Evolutionary conservation across 805 yeast genomes (phyloP), one percentile per base, ranked within the genome.

Genomic region (Komagataella populi): DNA sequence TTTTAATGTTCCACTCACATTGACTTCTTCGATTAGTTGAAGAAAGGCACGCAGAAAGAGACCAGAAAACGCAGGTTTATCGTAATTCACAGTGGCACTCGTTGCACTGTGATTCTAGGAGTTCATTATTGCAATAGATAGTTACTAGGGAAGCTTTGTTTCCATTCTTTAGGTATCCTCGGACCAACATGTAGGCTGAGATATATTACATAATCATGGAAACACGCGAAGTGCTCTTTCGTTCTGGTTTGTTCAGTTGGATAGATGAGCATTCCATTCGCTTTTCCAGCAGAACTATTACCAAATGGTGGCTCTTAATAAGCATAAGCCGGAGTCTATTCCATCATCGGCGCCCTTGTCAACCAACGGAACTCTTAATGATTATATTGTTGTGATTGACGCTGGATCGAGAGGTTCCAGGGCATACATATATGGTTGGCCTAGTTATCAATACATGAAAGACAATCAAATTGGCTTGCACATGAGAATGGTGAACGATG

Each of bases 331-430:
- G 14, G 14, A n/a, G 5, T 39, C 16, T 14, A 4, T 39, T 39
- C 16, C 16, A 44, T 4, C 6, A 14, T 59, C 6, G 74, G 74
- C 2, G 71, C 73, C 0, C 55, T 73, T 2, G 60, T 60, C 24
- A 71, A 73, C 50, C 57, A 60, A 70, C 1, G 76, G 75, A 2
- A 62, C 73, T 1, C 83, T 84, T 0, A 77, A 75, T 53, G 80
- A 81, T 60, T 81, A 80, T 59, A 74, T 81, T 2, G 71, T 81
- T 2, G 70, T 81, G 4, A 73, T 81, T 2, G 87, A 81, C 61
- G 77, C 85, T 1, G 87, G 87, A 0, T 79, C 85, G 2, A 78
- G 73, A 52, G 87, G 87, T 0, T 75, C 84, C 0, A 61, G 87
- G 17, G 84, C 81, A 0, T 78, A 70, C 56, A 71, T 81, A 1